Conservation (phyloP, 768 basidiomycete species). For the Amyloporia xantha region DNA sequence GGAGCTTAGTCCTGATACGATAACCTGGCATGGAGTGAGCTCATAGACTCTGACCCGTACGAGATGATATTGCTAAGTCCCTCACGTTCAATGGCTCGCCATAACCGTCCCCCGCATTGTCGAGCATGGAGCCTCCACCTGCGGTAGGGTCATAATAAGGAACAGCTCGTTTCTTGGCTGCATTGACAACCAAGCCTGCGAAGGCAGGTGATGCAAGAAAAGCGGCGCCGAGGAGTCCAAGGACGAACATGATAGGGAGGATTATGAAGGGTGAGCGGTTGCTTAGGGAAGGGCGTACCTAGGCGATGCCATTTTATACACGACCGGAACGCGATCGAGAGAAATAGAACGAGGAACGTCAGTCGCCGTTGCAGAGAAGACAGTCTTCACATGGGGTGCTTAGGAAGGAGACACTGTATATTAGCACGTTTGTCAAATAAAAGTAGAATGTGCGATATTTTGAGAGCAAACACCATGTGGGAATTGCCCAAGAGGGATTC, state of each 20-base stretch:
- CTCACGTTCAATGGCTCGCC: slow-evolving; percentile 44
- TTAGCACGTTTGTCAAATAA: too few species aligned
- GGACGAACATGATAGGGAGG: not conserved
- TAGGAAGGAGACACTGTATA: too few species aligned
- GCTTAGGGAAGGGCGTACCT: too few species aligned
- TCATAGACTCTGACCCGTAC: not conserved
- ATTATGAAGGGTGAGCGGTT: too few species aligned
- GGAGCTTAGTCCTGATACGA: slow-evolving; percentile 61
- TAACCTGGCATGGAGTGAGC: slow-evolving; percentile 33
- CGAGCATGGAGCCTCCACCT: slow-evolving; percentile 37
- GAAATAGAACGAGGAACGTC: too few species aligned
- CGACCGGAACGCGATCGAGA: too few species aligned
- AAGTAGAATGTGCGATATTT: too few species aligned
- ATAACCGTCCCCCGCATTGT: slow-evolving; percentile 29
- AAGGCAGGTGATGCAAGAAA: not conserved
- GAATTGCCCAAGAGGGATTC: too few species aligned
- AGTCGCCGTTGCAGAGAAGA: too few species aligned
- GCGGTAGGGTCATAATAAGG: slow-evolving; percentile 29
- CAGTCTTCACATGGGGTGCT: too few species aligned
- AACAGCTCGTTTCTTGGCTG: slow-evolving; percentile 7
- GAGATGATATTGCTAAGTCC: not conserved
- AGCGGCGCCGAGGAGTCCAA: not conserved
- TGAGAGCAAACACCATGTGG: too few species aligned
- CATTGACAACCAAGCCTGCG: not conserved
- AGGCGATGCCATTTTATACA: too few species aligned